These are phyloP conservation scores for Mucor irregularis DNA, from an alignment of 371 early-diverging fungal species.

Conservation along the genomic window DNA sequence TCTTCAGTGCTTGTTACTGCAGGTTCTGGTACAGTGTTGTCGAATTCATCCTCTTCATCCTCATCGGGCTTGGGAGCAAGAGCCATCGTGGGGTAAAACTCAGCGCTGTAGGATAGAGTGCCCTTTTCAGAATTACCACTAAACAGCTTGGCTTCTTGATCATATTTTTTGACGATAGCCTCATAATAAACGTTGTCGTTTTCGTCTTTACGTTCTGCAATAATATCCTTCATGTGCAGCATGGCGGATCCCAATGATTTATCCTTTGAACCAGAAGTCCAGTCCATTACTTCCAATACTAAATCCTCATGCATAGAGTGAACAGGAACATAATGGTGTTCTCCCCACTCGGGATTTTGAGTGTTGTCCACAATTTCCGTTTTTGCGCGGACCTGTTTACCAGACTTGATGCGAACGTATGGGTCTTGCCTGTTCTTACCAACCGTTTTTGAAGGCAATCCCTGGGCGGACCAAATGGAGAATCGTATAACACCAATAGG, in stretches of 20 bases:
- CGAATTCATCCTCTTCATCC: constrained; percentile 8
- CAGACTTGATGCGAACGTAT: constrained; percentile 70
- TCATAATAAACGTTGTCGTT: constrained; percentile 30
- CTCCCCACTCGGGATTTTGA: constrained; percentile 87
- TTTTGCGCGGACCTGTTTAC: constrained; percentile 58
- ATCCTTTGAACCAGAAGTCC: constrained; percentile 63
- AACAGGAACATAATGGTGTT: constrained; percentile 72
- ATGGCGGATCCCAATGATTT: constrained; percentile 64
- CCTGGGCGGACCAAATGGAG: constrained; percentile 70
- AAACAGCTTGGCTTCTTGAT: constrained; percentile 47
- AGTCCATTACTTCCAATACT: constrained; percentile 77
- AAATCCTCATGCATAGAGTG: constrained; percentile 66
- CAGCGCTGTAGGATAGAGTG: constrained; percentile 58
- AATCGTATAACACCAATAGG: constrained; percentile 84
- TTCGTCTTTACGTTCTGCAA: constrained; percentile 25
- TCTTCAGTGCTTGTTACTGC: background rate
- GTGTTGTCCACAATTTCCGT: constrained; percentile 73
- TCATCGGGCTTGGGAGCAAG: constrained; percentile 10
- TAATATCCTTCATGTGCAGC: constrained; percentile 44
- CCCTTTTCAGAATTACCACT: constrained; percentile 58
- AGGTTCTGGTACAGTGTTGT: background rate
- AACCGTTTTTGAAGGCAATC: constrained; percentile 62
- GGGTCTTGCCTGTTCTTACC: constrained; percentile 77
- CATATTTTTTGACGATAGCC: constrained; percentile 10
- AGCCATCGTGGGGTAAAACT: constrained; percentile 64